Evolutionary conservation across 768 basidiomycete species (phyloP).

Genomic region (Tricholoma hemisulphureum): DNA sequence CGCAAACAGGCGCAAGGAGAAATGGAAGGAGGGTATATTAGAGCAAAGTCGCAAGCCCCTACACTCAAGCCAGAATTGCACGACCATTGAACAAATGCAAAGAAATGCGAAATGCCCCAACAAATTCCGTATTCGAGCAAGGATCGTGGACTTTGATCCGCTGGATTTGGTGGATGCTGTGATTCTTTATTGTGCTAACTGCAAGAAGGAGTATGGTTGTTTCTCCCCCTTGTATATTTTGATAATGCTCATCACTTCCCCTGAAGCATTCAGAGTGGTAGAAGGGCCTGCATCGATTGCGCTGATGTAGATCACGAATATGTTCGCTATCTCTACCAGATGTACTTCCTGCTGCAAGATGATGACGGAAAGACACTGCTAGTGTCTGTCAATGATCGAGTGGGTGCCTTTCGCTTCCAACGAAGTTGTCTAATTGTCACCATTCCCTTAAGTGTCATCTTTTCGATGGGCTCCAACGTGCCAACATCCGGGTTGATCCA

Average conservation of each 20-base stretch:
- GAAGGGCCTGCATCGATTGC: conserved; percentile 50
- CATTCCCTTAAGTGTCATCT: conserved; percentile 37
- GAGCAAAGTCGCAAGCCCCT: background rate
- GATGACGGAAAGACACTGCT: conserved; percentile 39
- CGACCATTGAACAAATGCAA: conserved; percentile 39
- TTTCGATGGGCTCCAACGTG: conserved; percentile 43
- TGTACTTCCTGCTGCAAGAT: conserved; percentile 55
- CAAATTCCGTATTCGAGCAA: conserved; percentile 45
- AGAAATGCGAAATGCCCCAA: conserved; percentile 30
- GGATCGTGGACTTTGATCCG: conserved; percentile 57
- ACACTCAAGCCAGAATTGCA: background rate
- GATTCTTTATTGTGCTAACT: conserved; percentile 50
- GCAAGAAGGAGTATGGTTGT: conserved; percentile 45
- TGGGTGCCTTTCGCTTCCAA: conserved; percentile 14
- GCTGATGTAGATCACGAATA: conserved; percentile 52
- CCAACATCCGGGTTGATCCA: conserved; percentile 41
- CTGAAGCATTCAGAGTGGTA: conserved; percentile 42
- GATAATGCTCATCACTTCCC: background rate
- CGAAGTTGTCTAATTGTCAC: background rate
- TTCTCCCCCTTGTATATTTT: background rate
- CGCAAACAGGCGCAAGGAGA: conserved; percentile 27
- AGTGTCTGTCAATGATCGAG: conserved; percentile 50
- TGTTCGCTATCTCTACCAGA: conserved; percentile 45
- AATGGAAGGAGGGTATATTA: conserved; percentile 21
- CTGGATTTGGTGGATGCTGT: conserved; percentile 46